A percentile compares a stretch with the other conserved stretches of the same genome.
phyloP scores from a whole-genome alignment of 306 rosid species.

The Astragalus membranaceus region DNA sequence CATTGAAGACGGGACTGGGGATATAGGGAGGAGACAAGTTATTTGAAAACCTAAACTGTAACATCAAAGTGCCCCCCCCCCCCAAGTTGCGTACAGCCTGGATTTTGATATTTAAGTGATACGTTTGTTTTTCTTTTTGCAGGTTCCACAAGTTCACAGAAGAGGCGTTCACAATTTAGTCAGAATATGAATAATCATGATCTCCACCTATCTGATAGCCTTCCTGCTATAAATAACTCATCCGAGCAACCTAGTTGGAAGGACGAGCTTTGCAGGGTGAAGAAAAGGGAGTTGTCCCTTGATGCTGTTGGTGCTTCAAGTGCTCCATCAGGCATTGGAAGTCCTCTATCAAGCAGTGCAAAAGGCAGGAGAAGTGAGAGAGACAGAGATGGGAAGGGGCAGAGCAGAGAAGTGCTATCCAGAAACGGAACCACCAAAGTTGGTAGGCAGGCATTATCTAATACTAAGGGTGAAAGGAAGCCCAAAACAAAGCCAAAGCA shows the following conservation, averaged over 20 bases:
- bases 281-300: constrained; percentile 79
- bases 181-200: constrained; percentile 46
- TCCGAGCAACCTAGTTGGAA: constrained; percentile 50
- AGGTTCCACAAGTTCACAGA: constrained; percentile 58
- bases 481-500: constrained; percentile 82
- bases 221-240: constrained; percentile 34
- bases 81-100: background rate
- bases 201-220: constrained; percentile 38
- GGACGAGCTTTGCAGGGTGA: constrained; percentile 73
- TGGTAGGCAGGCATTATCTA: constrained; percentile 63
- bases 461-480: constrained; percentile 76
- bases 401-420: constrained; percentile 58
- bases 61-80: background rate
- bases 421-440: constrained; percentile 71
- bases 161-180: constrained; percentile 51
- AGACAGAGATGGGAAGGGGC: constrained; percentile 90
- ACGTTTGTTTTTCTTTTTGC: constrained; percentile 27
- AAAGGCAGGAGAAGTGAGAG: constrained; percentile 94
- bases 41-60: background rate
- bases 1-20: background rate
- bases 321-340: constrained; percentile 50
- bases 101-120: background rate
- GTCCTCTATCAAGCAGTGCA: constrained; percentile 63
- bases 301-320: constrained; percentile 57
- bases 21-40: background rate